These are phyloP conservation scores for Melaleuca quinquenervia DNA, from an alignment of 345 rosid genomes.

Conservation along the genomic window DNA sequence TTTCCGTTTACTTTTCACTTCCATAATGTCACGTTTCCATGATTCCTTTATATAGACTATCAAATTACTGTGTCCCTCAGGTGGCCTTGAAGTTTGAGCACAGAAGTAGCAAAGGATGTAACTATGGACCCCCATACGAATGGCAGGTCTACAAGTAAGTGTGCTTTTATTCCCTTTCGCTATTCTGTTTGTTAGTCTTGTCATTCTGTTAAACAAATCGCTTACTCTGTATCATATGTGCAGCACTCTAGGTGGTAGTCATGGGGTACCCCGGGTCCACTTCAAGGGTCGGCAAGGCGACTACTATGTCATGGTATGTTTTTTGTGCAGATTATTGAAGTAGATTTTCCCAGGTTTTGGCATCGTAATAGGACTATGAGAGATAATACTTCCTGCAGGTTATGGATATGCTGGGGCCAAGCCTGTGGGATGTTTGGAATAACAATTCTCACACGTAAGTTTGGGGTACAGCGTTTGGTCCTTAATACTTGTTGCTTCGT, in stretches of 20 bases:
- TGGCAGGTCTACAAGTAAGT: conserved; percentile 96
- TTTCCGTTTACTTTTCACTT: not conserved
- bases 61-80: conserved; percentile 17
- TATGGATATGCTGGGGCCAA: conserved; percentile 96
- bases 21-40: not conserved
- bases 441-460: conserved; percentile 50
- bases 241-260: conserved; percentile 64
- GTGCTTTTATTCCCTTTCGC: not conserved
- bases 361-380: not conserved
- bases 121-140: conserved; percentile 87
- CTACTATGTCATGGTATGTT: conserved; percentile 76
- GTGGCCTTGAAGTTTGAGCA: conserved; percentile 96
- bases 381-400: conserved; percentile 39
- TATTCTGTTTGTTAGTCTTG: not conserved
- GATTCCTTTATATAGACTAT: not conserved
- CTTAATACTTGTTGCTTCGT: not conserved
- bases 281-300: conserved; percentile 91
- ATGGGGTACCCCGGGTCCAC: conserved; percentile 80
- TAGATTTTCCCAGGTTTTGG: not conserved
- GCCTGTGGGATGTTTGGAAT: conserved; percentile 98
- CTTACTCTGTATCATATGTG: not conserved
- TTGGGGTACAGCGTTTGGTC: not conserved
- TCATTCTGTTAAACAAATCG: not conserved
- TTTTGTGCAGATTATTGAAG: not conserved
- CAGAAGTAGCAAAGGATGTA: conserved; percentile 89